These are phyloP conservation scores for Fusarium sp. DNA, from an alignment of 2,329 filamentous ascomycete genomes.

Conservation along the genomic window DNA sequence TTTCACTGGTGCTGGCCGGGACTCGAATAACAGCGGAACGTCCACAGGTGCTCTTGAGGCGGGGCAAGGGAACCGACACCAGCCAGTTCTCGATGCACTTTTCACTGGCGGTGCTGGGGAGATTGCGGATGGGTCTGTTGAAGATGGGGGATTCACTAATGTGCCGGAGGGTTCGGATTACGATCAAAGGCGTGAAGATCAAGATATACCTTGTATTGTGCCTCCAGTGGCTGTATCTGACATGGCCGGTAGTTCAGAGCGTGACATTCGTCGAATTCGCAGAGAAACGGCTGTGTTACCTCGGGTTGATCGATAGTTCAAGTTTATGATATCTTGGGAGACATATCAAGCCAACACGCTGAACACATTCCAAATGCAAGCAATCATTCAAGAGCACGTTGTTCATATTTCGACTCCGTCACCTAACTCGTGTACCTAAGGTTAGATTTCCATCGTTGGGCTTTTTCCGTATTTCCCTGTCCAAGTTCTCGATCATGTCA, in stretches of 20 bases:
- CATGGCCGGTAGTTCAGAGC: background rate
- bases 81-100: background rate
- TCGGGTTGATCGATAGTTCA: background rate
- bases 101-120: background rate
- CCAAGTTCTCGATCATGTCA: background rate
- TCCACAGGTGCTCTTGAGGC: too few species aligned
- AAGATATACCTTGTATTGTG: background rate
- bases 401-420: background rate
- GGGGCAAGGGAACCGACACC: too few species aligned
- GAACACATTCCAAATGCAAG: background rate
- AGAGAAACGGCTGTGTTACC: background rate
- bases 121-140: background rate
- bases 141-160: background rate
- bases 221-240: background rate
- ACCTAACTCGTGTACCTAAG: background rate
- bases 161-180: background rate
- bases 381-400: background rate
- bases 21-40: too few species aligned
- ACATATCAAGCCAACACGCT: background rate
- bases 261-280: background rate
- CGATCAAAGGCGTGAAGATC: background rate
- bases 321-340: background rate
- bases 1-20: too few species aligned
- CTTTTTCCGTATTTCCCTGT: background rate
- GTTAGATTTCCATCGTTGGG: background rate